Conservation (phyloP, 73 alveolate genomes). For the Paramecium caudatum region DNA sequence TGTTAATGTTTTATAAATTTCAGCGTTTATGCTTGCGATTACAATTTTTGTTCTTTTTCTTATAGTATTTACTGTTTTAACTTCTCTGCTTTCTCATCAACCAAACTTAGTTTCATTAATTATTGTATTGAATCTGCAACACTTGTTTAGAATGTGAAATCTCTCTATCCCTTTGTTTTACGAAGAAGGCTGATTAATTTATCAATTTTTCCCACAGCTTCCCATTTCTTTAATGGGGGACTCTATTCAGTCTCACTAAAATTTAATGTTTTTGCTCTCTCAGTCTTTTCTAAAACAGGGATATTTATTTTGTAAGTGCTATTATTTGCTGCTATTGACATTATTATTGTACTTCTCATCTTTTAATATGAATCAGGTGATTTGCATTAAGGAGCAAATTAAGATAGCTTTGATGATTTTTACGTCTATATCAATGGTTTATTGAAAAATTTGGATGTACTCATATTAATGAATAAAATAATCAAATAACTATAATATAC, state of each 20-base stretch:
- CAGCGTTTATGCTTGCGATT: not conserved
- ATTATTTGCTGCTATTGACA: not conserved
- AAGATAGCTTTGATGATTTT: slow-evolving; percentile 22
- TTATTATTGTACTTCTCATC: not conserved
- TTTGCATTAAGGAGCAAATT: slow-evolving; percentile 8
- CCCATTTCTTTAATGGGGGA: not conserved
- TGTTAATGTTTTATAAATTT: not conserved
- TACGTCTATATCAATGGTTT: not conserved
- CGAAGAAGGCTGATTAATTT: not conserved
- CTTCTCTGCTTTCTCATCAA: not conserved
- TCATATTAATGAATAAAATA: slow-evolving; percentile 15
- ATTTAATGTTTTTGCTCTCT: slow-evolving; percentile 26
- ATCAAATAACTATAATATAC: not conserved
- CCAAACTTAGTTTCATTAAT: not conserved
- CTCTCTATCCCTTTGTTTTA: slow-evolving; percentile 51
- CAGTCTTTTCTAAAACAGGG: not conserved
- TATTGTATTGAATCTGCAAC: not conserved
- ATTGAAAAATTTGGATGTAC: not conserved
- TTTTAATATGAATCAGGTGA: not conserved
- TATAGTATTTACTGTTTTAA: not conserved
- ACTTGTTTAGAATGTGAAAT: not conserved
- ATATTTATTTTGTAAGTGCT: not conserved
- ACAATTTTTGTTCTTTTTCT: not conserved
- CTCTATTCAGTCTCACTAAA: slow-evolving; percentile 2
- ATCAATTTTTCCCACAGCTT: not conserved